Evolutionary conservation across 2,329 filamentous ascomycete genomes (phyloP), one percentile per base, ranked within the genome.

Genomic region (Colletotrichum sojae): DNA sequence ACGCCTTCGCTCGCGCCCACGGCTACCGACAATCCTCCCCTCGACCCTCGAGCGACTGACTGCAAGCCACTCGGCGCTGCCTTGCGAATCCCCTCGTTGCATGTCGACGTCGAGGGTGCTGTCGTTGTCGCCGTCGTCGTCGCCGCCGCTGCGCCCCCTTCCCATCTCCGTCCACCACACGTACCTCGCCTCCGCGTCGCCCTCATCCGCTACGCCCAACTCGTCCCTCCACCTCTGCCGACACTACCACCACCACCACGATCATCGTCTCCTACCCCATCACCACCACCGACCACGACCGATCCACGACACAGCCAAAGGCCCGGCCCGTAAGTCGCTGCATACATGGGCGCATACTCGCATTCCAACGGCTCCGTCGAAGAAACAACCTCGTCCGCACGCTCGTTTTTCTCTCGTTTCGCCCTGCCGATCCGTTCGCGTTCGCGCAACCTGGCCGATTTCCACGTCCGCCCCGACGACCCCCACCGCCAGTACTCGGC

Each of bases 401-500:
- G 80, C 62, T 84, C 83, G 54, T 81, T 90, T 71, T 81, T 89
- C 73, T 87, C 87, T 72, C 85, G 86, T 63, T 79, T 89, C 71
- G 81, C 82, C 64, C 80, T 86, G 54, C 85, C 86, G 56, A 81
- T 87, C 67, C 84, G 86, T 53, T 84, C 83, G 69, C 83, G 85
- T 66, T 66, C 81, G 25, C 91, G 92, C 75, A 90, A 92, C 78
- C 85, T 94, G 73, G 85, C 90, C 82, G 93, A 95, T 77, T 96
- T 94, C 82, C 89, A 93, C 79, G 90, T 96, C 78, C 88, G 89
- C 72, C 89, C 92, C 57, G 88, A 93, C 76, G 92, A 95, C 76
- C 93, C 93, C 13, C 91, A 95, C 79, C 90, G 90, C 72, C 90
- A 92, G 75, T 95, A 95, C 79, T 85, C 84, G 27, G 91, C 92